Evolutionary conservation across 1,284 basidiomycete species (phyloP).

Genomic region (Austroboletus rostrupii): DNA sequence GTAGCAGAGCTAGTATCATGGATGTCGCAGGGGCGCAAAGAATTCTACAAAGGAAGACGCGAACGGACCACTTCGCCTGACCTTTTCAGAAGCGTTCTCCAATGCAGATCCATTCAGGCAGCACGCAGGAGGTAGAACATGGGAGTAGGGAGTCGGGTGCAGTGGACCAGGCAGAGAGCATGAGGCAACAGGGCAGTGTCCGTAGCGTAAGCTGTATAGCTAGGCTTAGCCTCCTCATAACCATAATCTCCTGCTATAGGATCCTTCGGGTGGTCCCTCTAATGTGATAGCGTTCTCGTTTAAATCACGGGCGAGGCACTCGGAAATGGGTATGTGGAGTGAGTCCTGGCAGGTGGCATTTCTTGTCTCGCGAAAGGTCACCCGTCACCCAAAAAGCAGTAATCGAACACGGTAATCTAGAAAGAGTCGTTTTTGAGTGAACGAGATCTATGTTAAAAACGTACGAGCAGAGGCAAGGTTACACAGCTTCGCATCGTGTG

Average conservation of each 20-base stretch:
- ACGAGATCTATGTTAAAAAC: neutral
- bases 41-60: slow-evolving; percentile 19
- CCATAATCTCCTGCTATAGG: no score
- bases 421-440: neutral
- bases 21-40: slow-evolving; percentile 5
- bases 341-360: slow-evolving; percentile 7
- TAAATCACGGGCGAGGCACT: slow-evolving; percentile 8
- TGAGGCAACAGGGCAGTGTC: no score
- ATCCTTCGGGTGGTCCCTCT: no score
- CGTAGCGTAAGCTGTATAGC: no score
- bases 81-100: slow-evolving; percentile 8
- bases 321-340: slow-evolving; percentile 6
- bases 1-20: slow-evolving; percentile 18
- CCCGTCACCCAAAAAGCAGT: slow-evolving; percentile 21
- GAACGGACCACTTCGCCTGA: slow-evolving; percentile 18
- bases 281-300: slow-evolving; percentile 8
- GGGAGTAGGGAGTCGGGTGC: no score
- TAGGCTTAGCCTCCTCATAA: no score
- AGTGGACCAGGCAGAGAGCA: no score
- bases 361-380: slow-evolving; percentile 7
- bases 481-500: slow-evolving; percentile 45
- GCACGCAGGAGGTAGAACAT: slow-evolving; percentile 23
- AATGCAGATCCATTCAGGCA: slow-evolving; percentile 15
- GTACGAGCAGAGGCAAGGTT: slow-evolving; percentile 44
- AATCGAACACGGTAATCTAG: slow-evolving; percentile 19